phyloP scores from a whole-genome alignment of 2,329 filamentous ascomycete genomes.

The Epichloe bromicola region DNA sequence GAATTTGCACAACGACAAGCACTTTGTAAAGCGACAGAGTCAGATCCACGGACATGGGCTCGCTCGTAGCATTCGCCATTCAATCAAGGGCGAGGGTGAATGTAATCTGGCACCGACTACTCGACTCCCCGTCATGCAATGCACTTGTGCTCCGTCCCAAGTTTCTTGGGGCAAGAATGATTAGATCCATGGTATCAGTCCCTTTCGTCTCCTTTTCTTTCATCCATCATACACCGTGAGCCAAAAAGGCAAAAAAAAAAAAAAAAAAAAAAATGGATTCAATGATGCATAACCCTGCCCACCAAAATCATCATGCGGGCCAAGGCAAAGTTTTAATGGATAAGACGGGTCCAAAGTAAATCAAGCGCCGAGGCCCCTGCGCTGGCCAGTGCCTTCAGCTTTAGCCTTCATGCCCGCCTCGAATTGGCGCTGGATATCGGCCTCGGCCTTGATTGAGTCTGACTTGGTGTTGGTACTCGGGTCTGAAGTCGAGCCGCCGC shows the following conservation, averaged over 20 bases:
- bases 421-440: conserved; percentile 44
- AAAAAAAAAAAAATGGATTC: not conserved
- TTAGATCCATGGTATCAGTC: not conserved
- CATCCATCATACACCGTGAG: not conserved
- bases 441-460: conserved; percentile 29
- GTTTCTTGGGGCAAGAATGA: not conserved
- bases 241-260: not conserved
- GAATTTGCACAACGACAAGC: too few relatives aligned
- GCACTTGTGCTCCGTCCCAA: not conserved
- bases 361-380: conserved; percentile 40
- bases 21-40: too few relatives aligned
- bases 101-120: too few relatives aligned
- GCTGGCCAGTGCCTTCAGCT: conserved; percentile 34
- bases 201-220: not conserved
- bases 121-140: not conserved
- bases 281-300: too few relatives aligned
- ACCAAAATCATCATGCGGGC: too few relatives aligned
- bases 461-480: conserved; percentile 15
- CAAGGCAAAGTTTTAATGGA: not conserved
- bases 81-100: too few relatives aligned
- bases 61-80: too few relatives aligned
- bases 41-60: too few relatives aligned
- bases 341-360: not conserved
- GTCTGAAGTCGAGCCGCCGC: conserved; percentile 15
- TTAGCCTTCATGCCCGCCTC: conserved; percentile 44